Evolutionary conservation across 768 basidiomycete genomes (phyloP), one percentile per base, ranked within the genome.

Genomic region (Pleurotus eryngii): DNA sequence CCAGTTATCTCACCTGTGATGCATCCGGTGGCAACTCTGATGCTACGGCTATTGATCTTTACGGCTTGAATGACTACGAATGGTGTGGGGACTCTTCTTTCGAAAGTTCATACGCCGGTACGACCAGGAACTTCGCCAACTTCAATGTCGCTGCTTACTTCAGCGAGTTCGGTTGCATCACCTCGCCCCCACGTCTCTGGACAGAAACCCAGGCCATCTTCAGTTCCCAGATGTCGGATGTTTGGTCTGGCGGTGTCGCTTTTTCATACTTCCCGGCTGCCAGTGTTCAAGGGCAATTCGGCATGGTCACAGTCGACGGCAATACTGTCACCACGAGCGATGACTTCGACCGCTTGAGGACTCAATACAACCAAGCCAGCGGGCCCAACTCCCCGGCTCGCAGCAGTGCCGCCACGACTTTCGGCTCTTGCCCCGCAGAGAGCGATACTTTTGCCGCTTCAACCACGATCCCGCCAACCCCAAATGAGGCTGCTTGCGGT

Each of bases 241-340:
- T 88, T 49, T 96, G 89, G 86, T 93, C 90, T 30, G 95, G 95
- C 60, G 94, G 91, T 53, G 63, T 96, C 54, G 93, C 94, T 3
- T 93, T 92, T 71, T 87, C 86, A 49, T 96, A 95, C 71, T 95
- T 96, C 82, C 89, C 90, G 1, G 91, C 91, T 17, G 47, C 66
- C n/a, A 87, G 86, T 61, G 82, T 77, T 6, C 74, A 79, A 53
- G 91, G 91, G 49, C 74, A 87, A 63, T 97, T 90, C 61, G 95
- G 95, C 22, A 89, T 96, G 79, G 89, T 92, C 59, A 91, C 80
- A 24, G 81, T 96, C 59, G 87, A 90, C 65, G 80, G 80, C 57
- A 78, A 64, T 46, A 86, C 87, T 3, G 89, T 92, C 49, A 86
- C 83, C 6, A 78, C 83, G 22, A 80, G 79, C 62, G 75, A 75